Percentiles rank a stretch among this genome's conserved stretches.
Conservation (phyloP, 441 rosid species). For the Adansonia madagascariensis region DNA sequence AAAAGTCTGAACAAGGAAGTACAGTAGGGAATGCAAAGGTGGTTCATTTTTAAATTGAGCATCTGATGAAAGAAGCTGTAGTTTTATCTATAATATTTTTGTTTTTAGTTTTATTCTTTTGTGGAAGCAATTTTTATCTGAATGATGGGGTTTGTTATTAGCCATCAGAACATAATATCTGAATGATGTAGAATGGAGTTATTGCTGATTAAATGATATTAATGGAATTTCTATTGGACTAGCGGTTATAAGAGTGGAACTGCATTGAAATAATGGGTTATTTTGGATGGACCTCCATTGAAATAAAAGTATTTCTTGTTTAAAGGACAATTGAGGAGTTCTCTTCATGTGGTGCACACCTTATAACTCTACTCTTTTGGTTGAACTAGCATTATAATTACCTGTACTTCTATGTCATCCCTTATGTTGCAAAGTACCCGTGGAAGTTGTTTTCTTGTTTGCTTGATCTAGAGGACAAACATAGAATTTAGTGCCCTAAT, state of each 20-base stretch:
- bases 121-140: slow-evolving; percentile 2
- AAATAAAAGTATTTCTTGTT: slow-evolving; percentile 7
- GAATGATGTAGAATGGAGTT: not conserved
- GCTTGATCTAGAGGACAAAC: slow-evolving; percentile 7
- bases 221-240: not conserved
- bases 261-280: not conserved
- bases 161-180: not conserved
- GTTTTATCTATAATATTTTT: not conserved
- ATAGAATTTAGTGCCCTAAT: not conserved
- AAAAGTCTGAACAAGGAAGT: slow-evolving; percentile 40
- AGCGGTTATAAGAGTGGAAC: not conserved
- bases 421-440: not conserved
- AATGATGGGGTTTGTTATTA: not conserved
- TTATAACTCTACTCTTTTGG: slow-evolving; percentile 11
- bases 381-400: not conserved
- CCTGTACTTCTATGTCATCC: not conserved
- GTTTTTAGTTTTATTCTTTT: not conserved
- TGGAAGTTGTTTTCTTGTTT: slow-evolving; percentile 1
- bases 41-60: slow-evolving; percentile 26
- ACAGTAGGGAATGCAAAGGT: slow-evolving; percentile 97
- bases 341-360: not conserved
- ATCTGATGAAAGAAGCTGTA: not conserved
- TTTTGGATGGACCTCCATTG: not conserved
- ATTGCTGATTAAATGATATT: not conserved
- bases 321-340: not conserved